Evolutionary conservation across 306 rosid species (phyloP).

Genomic region (Fagus crenata): DNA sequence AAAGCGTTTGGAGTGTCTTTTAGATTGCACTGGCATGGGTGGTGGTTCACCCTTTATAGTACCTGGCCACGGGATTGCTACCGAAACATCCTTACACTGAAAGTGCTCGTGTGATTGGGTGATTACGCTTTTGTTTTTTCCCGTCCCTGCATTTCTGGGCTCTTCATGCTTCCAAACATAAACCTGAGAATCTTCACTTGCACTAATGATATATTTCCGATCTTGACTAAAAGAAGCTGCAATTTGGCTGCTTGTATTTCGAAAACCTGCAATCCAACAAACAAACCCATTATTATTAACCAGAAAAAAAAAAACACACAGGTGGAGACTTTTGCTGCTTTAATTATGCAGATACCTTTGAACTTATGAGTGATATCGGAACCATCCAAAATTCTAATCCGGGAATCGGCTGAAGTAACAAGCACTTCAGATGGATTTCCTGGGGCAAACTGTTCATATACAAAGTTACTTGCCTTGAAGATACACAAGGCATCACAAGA

Average conservation of each 20-base stretch:
- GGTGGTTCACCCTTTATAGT: constrained; percentile 65
- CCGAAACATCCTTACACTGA: constrained; percentile 79
- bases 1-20: constrained; percentile 48
- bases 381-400: constrained; percentile 66
- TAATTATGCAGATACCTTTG: constrained; percentile 47
- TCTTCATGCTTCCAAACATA: constrained; percentile 74
- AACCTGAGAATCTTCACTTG: constrained; percentile 91
- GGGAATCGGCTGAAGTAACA: constrained; percentile 79
- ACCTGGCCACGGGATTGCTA: constrained; percentile 77
- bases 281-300: not conserved
- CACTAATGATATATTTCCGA: constrained; percentile 64
- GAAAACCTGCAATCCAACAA: constrained; percentile 52
- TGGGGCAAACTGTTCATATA: constrained; percentile 55
- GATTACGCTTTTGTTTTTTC: constrained; percentile 37
- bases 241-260: constrained; percentile 78
- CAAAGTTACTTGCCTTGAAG: constrained; percentile 10
- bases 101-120: constrained; percentile 57
- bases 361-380: constrained; percentile 61
- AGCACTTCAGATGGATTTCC: constrained; percentile 62
- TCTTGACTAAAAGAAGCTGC: constrained; percentile 64
- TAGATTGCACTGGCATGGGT: constrained; percentile 29
- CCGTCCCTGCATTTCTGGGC: constrained; percentile 25
- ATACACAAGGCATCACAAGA: not conserved
- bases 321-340: not conserved
- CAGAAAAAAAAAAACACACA: not conserved